A percentile compares a stretch with the other conserved stretches of the same genome.
phyloP scores from a whole-genome alignment of 2,329 filamentous ascomycete species.

The Calonectria montana region DNA sequence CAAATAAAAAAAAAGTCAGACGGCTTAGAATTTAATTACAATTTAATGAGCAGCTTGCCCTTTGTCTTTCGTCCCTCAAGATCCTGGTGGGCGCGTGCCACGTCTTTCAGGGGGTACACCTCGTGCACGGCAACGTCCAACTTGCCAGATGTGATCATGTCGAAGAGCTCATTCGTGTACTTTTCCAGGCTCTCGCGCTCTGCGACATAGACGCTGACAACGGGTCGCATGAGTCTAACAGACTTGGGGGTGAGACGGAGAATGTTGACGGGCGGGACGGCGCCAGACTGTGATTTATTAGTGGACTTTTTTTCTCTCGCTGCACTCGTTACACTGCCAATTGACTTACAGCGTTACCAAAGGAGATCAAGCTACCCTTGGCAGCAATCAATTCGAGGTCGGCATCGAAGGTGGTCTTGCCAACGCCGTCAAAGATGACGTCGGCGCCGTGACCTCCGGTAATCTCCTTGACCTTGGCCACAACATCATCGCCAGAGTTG shows the following conservation, averaged over 20 bases:
- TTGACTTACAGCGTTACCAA: constrained; percentile 78
- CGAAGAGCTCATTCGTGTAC: constrained; percentile 79
- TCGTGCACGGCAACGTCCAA: constrained; percentile 81
- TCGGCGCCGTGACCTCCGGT: constrained; percentile 79
- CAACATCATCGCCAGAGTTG: constrained; percentile 73
- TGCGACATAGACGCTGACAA: constrained; percentile 76
- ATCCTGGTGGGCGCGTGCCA: constrained; percentile 78
- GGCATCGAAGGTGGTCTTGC: constrained; percentile 84
- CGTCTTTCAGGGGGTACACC: constrained; percentile 80
- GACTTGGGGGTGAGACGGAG: constrained; percentile 77
- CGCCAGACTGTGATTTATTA: constrained; percentile 63
- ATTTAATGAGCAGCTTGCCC: constrained; percentile 82
- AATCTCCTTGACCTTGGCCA: constrained; percentile 71
- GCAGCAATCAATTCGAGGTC: constrained; percentile 78
- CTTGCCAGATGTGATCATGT: constrained; percentile 75
- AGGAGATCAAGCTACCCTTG: constrained; percentile 82
- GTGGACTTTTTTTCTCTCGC: neutral
- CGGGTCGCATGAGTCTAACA: constrained; percentile 79
- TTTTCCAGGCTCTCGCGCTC: constrained; percentile 77
- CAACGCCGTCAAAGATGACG: constrained; percentile 88
- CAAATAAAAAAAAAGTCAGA: constrained; percentile 16
- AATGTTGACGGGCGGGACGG: constrained; percentile 75
- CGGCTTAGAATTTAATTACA: constrained; percentile 55
- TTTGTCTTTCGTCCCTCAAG: constrained; percentile 85
- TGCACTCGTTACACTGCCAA: neutral